These are phyloP conservation scores for Phaseolus lunatus DNA, from an alignment of 306 rosid genomes.

Conservation along the genomic window DNA sequence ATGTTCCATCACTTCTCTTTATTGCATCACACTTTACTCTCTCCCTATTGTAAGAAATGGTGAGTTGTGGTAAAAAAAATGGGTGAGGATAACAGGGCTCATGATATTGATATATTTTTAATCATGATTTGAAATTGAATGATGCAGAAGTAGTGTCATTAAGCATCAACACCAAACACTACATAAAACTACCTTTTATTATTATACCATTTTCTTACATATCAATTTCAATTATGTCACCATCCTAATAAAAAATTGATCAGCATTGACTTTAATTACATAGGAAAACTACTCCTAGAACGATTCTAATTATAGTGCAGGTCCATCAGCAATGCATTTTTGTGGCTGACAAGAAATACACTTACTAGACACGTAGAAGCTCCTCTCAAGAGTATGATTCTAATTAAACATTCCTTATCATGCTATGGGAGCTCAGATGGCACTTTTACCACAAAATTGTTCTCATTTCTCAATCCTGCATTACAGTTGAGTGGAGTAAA, in stretches of 20 bases:
- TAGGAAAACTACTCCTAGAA: slow-evolving; percentile 27
- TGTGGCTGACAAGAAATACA: slow-evolving; percentile 25
- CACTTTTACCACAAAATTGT: no score
- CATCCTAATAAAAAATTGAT: slow-evolving; percentile 3
- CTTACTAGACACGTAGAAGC: background rate
- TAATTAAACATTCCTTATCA: no score
- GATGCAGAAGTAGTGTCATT: background rate
- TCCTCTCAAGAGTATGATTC: no score
- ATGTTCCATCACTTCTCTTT: background rate
- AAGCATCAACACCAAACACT: slow-evolving; percentile 19
- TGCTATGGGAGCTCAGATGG: no score
- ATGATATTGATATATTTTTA: background rate
- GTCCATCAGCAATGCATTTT: background rate
- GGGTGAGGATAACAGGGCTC: background rate
- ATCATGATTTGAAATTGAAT: background rate
- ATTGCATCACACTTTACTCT: background rate
- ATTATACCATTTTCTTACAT: slow-evolving; percentile 9
- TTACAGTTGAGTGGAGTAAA: no score
- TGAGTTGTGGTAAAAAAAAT: background rate
- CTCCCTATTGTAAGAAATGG: background rate
- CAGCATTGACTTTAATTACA: slow-evolving; percentile 24
- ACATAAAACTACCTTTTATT: background rate
- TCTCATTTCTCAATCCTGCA: no score
- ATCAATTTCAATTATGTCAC: slow-evolving; percentile 12
- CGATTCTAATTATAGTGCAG: slow-evolving; percentile 11